A percentile compares a stretch with the other conserved stretches of the same genome.
Conservation (phyloP, 2,329 filamentous ascomycete genomes). For the Calonectria honghensis region DNA sequence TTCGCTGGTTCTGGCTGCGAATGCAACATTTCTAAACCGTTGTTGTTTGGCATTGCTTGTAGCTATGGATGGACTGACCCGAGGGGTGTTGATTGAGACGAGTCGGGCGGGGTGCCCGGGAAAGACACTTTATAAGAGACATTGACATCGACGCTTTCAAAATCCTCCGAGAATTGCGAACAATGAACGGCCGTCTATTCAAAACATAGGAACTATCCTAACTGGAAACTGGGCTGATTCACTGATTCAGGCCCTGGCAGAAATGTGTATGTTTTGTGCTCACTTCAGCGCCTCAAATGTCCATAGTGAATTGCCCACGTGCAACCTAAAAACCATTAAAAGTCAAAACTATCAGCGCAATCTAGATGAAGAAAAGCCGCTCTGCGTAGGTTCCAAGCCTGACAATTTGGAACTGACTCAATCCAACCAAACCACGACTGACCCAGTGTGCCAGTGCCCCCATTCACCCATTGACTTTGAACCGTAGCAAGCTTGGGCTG, state of each 20-base stretch:
- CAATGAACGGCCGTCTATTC: too few relatives aligned
- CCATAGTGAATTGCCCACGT: constrained; percentile 14
- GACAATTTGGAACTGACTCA: background rate
- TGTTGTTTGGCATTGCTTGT: constrained; percentile 1
- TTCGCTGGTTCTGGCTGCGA: background rate
- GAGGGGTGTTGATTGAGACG: constrained; percentile 1
- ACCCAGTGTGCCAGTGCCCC: background rate
- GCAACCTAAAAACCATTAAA: background rate
- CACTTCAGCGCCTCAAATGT: background rate
- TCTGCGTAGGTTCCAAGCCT: background rate
- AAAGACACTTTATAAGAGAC: background rate
- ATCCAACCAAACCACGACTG: background rate
- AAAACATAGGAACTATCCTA: background rate
- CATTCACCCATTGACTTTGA: constrained; percentile 8
- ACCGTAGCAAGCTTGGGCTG: constrained; percentile 27
- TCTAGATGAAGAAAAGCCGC: background rate
- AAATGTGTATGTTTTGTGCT: background rate
- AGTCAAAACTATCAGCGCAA: background rate
- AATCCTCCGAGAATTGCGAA: background rate
- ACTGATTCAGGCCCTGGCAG: constrained; percentile 12
- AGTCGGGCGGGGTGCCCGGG: background rate
- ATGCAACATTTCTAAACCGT: constrained; percentile 25
- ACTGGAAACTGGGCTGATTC: background rate
- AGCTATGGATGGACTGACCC: background rate
- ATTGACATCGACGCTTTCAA: background rate